Percentiles rank a stretch among this genome's conserved stretches.
These are phyloP conservation scores for Tranzscheliella williamsii DNA, from an alignment of 1,284 basidiomycete genomes.

Conservation along the genomic window DNA sequence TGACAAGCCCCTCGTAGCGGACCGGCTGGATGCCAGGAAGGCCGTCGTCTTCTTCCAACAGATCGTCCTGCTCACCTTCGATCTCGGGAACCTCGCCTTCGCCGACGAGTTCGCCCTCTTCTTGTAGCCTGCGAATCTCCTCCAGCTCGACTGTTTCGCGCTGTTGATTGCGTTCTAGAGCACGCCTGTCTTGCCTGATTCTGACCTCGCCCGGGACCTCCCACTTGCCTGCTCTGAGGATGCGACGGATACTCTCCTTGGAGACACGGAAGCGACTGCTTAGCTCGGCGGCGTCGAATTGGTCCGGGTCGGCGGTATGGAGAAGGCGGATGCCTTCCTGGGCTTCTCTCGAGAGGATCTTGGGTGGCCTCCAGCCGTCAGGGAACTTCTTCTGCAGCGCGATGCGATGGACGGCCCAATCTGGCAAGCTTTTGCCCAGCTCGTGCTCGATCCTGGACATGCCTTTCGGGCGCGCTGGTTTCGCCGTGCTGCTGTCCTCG, in stretches of 20 bases:
- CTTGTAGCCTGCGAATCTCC: constrained; percentile 18
- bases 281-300: constrained; percentile 37
- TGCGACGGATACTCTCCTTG: constrained; percentile 50
- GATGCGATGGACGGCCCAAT: constrained; percentile 49
- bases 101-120: constrained; percentile 21
- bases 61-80: constrained; percentile 16
- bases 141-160: constrained; percentile 26
- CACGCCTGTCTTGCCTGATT: constrained; percentile 28
- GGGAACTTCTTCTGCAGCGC: constrained; percentile 48
- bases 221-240: constrained; percentile 42
- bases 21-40: constrained; percentile 33
- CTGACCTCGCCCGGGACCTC: constrained; percentile 17
- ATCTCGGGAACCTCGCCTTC: constrained; percentile 26
- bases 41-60: constrained; percentile 3
- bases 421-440: constrained; percentile 37
- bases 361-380: constrained; percentile 55
- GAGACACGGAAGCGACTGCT: constrained; percentile 49
- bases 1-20: constrained; percentile 52
- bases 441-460: constrained; percentile 52
- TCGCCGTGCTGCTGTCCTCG: background rate
- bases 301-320: constrained; percentile 51
- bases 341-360: constrained; percentile 54
- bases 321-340: constrained; percentile 54
- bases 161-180: constrained; percentile 17
- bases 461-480: constrained; percentile 39